Evolutionary conservation across 768 basidiomycete genomes (phyloP), one percentile per base, ranked within the genome.

Genomic region (Termitomyces sp.): DNA sequence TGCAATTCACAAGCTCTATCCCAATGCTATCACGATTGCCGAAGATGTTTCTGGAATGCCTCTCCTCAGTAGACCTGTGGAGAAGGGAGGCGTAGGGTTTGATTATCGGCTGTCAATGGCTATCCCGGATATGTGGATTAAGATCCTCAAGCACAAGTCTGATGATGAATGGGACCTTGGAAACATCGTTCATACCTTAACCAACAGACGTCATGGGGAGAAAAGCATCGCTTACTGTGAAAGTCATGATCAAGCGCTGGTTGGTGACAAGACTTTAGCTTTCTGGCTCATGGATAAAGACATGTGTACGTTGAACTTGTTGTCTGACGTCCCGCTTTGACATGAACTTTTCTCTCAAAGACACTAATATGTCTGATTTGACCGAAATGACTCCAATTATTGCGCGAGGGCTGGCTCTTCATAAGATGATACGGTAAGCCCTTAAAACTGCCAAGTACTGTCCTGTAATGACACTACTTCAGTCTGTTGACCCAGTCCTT

Each of bases 261-360:
- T 99, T 0, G 97, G 97, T 13, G 97, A 99, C 76, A 99, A 99
- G 78, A 98, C 96, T 3, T 67, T 99, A 46, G 97, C 97, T 4
- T 99, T 99, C 74, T 99, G 97, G 97, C 73, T 98, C 57, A 99
- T 99, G 97, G 97, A 99, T 73, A 96, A 96, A 74, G 97, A 98
- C 73, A 99, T 99, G 97, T 98, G 95, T 94, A 79, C 65, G 85
- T 77, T 34, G 20, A 49, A 48, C 53, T 48, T 59, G n/a, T 55
- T 3, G n/a, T 42, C n/a, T 24, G 15, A n/a, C 36, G 28, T 16
- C 20, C 48, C 18, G 26, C 28, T 36, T 49, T 26, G 42, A 62
- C 29, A 49, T 55, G 12, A 45, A 5, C 49, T 46, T 60, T 46
- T 28, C 12, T 50, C 33, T 20, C 5, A 13, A 54, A 94, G 92